A percentile compares a stretch with the other conserved stretches of the same genome.
phyloP scores from a whole-genome alignment of 495 filamentous ascomycete species.

The Penicillium atrosanguineum region DNA sequence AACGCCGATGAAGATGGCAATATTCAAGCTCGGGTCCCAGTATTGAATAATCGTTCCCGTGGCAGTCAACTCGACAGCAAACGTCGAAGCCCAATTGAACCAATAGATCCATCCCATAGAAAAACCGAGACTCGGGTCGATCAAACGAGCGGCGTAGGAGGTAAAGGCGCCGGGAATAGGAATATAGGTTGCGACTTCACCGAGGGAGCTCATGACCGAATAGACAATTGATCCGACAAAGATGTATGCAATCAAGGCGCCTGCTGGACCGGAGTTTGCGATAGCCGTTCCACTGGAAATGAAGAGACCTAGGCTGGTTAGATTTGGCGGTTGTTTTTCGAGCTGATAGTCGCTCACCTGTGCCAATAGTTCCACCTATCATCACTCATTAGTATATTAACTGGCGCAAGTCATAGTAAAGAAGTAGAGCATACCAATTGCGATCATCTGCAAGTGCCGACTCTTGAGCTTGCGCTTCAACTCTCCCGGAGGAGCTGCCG shows the following conservation, averaged over 20 bases:
- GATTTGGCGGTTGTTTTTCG: background rate
- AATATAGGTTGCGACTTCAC: slow-evolving; percentile 71
- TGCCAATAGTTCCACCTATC: slow-evolving; percentile 69
- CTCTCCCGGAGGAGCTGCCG: slow-evolving; percentile 15
- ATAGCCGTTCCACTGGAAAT: slow-evolving; percentile 66
- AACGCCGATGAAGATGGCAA: slow-evolving; percentile 64
- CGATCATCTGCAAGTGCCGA: slow-evolving; percentile 67
- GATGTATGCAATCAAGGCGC: slow-evolving; percentile 61
- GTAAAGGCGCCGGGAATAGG: slow-evolving; percentile 70
- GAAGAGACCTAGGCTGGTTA: slow-evolving; percentile 47
- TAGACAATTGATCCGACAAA: slow-evolving; percentile 56
- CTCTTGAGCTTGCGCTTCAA: slow-evolving; percentile 59
- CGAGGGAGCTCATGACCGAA: slow-evolving; percentile 48
- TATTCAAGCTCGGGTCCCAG: slow-evolving; percentile 57
- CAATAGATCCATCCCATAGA: slow-evolving; percentile 72
- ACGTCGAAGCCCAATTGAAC: slow-evolving; percentile 57
- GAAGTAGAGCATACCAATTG: slow-evolving; percentile 46
- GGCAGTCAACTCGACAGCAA: slow-evolving; percentile 66
- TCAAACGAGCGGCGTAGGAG: slow-evolving; percentile 64
- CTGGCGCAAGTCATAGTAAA: slow-evolving; percentile 30
- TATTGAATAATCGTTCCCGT: slow-evolving; percentile 67
- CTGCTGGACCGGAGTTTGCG: slow-evolving; percentile 58
- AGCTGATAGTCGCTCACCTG: slow-evolving; percentile 37
- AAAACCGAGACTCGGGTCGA: slow-evolving; percentile 67
- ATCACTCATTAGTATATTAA: background rate